Conservation (phyloP, 805 yeast genomes). For the Peterozyma xylosa region DNA sequence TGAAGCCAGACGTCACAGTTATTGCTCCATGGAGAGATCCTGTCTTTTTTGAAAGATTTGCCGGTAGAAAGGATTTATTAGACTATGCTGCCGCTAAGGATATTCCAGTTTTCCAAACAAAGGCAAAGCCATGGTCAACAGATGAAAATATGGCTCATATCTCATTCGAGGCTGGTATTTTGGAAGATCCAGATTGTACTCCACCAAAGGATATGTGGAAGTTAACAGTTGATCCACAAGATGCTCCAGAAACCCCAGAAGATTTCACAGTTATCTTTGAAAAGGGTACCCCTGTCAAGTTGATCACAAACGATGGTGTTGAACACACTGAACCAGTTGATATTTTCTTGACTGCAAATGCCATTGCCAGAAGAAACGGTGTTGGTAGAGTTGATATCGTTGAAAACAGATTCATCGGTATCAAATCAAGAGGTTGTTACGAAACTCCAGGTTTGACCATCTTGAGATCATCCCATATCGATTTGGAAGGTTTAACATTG, state of each 20-base stretch:
- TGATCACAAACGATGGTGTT: slow-evolving; percentile 56
- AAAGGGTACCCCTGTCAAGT: slow-evolving; percentile 83
- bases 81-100: slow-evolving; percentile 89
- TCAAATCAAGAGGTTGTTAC: slow-evolving; percentile 98
- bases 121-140: slow-evolving; percentile 99
- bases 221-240: slow-evolving; percentile 89
- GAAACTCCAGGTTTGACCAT: slow-evolving; percentile 98
- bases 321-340: slow-evolving; percentile 82
- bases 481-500: slow-evolving; percentile 91
- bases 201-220: slow-evolving; percentile 99
- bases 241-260: slow-evolving; percentile 93
- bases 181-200: slow-evolving; percentile 97
- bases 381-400: slow-evolving; percentile 99
- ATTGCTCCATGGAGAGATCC: slow-evolving; percentile 99
- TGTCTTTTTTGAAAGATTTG: slow-evolving; percentile 86
- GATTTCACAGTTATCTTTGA: slow-evolving; percentile 74
- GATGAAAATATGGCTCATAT: slow-evolving; percentile 99
- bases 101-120: slow-evolving; percentile 94
- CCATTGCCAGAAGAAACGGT: slow-evolving; percentile 97
- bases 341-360: slow-evolving; percentile 85
- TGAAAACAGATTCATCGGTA: slow-evolving; percentile 97
- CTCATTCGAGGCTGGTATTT: slow-evolving; percentile 98
- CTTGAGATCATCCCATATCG: slow-evolving; percentile 90
- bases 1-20: slow-evolving; percentile 93
- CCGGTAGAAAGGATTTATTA: slow-evolving; percentile 94